Evolutionary conservation across 23 red algal genomes (phyloP).

Genomic region (Gracilaria caudata): DNA sequence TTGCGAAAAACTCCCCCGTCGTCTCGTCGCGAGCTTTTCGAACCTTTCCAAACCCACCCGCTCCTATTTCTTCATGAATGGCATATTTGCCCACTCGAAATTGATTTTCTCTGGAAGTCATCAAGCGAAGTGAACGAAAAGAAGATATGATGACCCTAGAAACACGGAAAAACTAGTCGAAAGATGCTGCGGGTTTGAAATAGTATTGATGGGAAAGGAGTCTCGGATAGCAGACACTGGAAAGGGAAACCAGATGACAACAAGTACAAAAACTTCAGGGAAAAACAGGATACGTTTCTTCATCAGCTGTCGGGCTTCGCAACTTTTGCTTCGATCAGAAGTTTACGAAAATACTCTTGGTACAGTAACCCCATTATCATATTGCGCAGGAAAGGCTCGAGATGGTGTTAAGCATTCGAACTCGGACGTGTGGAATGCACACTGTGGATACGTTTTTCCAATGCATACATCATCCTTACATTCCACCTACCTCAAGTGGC

Average conservation of each 20-base stretch:
- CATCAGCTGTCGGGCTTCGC: neutral
- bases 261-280: neutral
- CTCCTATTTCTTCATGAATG: slow-evolving; percentile 38
- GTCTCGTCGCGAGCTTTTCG: slow-evolving; percentile 35
- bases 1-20: slow-evolving; percentile 49
- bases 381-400: neutral
- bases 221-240: neutral
- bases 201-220: neutral
- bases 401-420: neutral
- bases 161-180: neutral
- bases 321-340: neutral
- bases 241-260: neutral
- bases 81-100: slow-evolving; percentile 34
- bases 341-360: too few relatives aligned
- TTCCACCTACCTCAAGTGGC: too few relatives aligned
- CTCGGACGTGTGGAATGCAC: neutral
- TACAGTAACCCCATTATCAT: neutral
- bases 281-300: neutral
- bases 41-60: slow-evolving; percentile 58
- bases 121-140: neutral
- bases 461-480: too few relatives aligned
- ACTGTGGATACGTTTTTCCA: neutral
- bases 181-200: neutral
- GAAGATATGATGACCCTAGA: neutral
- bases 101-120: neutral